These are phyloP conservation scores for Proliferodiscus dingleyae DNA, from an alignment of 2,329 filamentous ascomycete genomes.

Conservation along the genomic window DNA sequence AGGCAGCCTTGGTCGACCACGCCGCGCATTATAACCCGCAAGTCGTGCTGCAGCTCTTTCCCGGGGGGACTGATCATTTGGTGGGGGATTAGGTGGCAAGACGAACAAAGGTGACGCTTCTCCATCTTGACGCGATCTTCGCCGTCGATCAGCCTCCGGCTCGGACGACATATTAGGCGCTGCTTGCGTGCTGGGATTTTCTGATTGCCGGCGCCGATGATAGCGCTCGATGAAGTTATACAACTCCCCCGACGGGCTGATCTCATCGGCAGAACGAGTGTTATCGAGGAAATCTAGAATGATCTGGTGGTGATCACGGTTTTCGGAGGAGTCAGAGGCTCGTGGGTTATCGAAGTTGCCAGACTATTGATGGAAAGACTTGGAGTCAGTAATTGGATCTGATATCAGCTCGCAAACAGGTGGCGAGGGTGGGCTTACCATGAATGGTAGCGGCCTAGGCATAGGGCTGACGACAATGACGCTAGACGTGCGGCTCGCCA, in stretches of 20 bases:
- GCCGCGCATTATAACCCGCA: constrained; percentile 11
- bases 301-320: constrained; percentile 29
- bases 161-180: constrained; percentile 28
- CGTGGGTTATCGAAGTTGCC: constrained; percentile 26
- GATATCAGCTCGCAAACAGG: neutral
- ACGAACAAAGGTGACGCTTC: constrained; percentile 24
- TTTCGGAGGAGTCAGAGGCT: constrained; percentile 20
- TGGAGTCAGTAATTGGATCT: neutral
- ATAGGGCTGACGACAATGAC: constrained; percentile 10
- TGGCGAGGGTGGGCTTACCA: constrained; percentile 18
- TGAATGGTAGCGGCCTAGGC: constrained; percentile 23
- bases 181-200: constrained; percentile 14
- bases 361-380: constrained; percentile 18
- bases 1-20: constrained; percentile 21
- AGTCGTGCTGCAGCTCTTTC: constrained; percentile 10
- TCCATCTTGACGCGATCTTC: constrained; percentile 12
- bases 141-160: constrained; percentile 18
- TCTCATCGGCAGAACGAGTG: constrained; percentile 32
- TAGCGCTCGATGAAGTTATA: constrained; percentile 40
- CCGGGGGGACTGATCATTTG: constrained; percentile 8
- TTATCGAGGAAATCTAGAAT: constrained; percentile 38
- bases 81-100: constrained; percentile 15
- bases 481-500: neutral
- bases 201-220: constrained; percentile 29
- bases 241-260: constrained; percentile 41